These are phyloP conservation scores for Cinnamomum micranthum DNA, from an alignment of 164 flowering plant genomes.

Conservation along the genomic window DNA sequence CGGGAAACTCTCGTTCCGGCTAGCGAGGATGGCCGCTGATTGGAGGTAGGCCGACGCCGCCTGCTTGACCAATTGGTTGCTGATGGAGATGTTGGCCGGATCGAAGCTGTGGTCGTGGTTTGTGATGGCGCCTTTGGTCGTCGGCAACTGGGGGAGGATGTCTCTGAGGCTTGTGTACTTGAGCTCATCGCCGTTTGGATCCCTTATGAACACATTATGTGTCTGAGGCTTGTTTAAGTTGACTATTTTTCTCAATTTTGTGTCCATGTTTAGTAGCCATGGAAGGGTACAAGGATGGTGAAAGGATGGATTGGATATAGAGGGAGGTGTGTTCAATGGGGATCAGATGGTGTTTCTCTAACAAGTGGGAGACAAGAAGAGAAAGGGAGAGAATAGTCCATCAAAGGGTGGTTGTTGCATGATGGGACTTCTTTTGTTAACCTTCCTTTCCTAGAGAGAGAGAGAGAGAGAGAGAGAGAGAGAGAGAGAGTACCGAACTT, in stretches of 20 bases:
- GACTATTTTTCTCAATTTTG: conserved; percentile 10
- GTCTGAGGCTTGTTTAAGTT: neutral
- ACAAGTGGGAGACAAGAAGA: neutral
- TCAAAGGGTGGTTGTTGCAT: neutral
- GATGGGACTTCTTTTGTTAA: too few relatives aligned
- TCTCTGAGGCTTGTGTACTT: conserved; percentile 55
- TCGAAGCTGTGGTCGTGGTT: conserved; percentile 14
- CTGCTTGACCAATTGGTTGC: conserved; percentile 52
- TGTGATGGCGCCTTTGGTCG: neutral
- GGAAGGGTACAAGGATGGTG: conserved; percentile 5
- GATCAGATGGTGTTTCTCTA: neutral
- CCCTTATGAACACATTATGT: neutral
- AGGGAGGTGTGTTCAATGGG: neutral
- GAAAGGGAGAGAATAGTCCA: neutral
- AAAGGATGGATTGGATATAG: neutral
- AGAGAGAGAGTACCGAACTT: neutral
- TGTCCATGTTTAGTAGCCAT: conserved; percentile 19
- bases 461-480: too few relatives aligned
- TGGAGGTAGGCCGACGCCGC: conserved; percentile 67
- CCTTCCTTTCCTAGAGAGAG: too few relatives aligned
- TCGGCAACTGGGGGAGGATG: conserved; percentile 18
- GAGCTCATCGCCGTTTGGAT: conserved; percentile 9
- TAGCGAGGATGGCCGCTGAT: conserved; percentile 32
- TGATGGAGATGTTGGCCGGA: conserved; percentile 33
- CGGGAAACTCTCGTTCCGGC: conserved; percentile 30